Evolutionary conservation across 345 rosid species (phyloP).

Genomic region (Eucalyptus sp.): DNA sequence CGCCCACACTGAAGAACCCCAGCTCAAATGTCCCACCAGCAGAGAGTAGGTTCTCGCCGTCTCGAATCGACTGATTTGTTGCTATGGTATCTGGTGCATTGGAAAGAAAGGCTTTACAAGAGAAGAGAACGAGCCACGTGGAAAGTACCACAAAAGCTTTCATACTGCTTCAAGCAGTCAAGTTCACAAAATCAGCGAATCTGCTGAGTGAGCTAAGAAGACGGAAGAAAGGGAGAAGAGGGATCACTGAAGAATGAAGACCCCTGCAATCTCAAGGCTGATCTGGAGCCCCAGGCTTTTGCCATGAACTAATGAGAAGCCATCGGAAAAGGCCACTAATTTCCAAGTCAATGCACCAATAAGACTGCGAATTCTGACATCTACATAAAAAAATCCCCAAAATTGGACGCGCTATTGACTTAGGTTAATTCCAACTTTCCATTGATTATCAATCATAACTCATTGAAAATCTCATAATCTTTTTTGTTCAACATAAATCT

Average conservation of each 20-base stretch:
- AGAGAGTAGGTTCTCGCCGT: constrained; percentile 10
- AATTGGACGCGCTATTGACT: too few species aligned
- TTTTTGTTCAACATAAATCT: too few species aligned
- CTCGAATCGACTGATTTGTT: neutral
- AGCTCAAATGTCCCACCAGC: constrained; percentile 4
- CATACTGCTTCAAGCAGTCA: neutral
- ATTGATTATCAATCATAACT: neutral
- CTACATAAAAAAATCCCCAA: neutral
- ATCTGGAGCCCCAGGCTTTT: neutral
- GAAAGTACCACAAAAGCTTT: neutral
- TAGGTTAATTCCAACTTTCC: too few species aligned
- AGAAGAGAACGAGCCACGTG: neutral
- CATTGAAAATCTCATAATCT: neutral
- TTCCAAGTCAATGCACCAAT: neutral
- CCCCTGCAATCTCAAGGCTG: neutral
- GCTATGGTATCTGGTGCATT: neutral
- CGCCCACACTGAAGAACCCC: constrained; percentile 10
- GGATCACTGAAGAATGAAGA: neutral
- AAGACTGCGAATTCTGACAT: neutral
- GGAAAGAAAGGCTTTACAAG: neutral
- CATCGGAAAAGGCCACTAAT: neutral
- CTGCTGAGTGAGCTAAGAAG: neutral
- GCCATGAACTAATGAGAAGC: neutral
- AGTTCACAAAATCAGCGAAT: neutral
- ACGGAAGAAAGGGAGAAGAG: neutral